These are phyloP conservation scores for Metschnikowia bowlesiae DNA, from an alignment of 805 yeast genomes.

Conservation along the genomic window DNA sequence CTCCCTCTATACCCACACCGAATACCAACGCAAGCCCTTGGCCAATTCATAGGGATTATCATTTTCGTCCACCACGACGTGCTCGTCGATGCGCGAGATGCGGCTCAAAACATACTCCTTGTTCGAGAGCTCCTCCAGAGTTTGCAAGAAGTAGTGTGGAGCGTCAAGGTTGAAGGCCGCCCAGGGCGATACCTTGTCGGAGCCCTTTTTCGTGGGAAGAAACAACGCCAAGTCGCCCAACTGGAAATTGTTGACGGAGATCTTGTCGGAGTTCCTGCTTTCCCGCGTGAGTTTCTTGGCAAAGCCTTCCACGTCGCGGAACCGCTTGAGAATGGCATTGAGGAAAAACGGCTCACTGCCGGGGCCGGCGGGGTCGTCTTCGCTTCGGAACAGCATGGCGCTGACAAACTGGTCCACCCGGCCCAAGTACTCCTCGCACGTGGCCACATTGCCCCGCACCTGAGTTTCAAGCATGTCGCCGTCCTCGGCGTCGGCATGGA, in stretches of 20 bases:
- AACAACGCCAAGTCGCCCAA: slow-evolving; percentile 78
- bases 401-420: slow-evolving; percentile 19
- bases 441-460: not conserved
- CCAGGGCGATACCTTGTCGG: slow-evolving; percentile 55
- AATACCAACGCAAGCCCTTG: slow-evolving; percentile 60
- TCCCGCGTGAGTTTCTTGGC: slow-evolving; percentile 84
- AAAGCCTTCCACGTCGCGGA: slow-evolving; percentile 82
- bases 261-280: slow-evolving; percentile 43
- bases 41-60: slow-evolving; percentile 66
- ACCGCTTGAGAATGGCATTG: slow-evolving; percentile 59
- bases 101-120: slow-evolving; percentile 85
- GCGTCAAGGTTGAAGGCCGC: slow-evolving; percentile 91
- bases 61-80: slow-evolving; percentile 33
- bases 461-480: slow-evolving; percentile 7
- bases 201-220: slow-evolving; percentile 65
- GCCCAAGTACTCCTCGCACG: slow-evolving; percentile 3
- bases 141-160: slow-evolving; percentile 73
- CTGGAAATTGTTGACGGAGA: slow-evolving; percentile 65
- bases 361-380: not conserved
- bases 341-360: slow-evolving; percentile 27
- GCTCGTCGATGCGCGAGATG: slow-evolving; percentile 53
- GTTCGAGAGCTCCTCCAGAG: slow-evolving; percentile 13
- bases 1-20: slow-evolving; percentile 14
- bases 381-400: slow-evolving; percentile 14
- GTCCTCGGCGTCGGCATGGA: slow-evolving; percentile 3